These are phyloP conservation scores for Aureobasidium sp. DNA, from an alignment of 2,329 filamentous ascomycete genomes.

Conservation along the genomic window DNA sequence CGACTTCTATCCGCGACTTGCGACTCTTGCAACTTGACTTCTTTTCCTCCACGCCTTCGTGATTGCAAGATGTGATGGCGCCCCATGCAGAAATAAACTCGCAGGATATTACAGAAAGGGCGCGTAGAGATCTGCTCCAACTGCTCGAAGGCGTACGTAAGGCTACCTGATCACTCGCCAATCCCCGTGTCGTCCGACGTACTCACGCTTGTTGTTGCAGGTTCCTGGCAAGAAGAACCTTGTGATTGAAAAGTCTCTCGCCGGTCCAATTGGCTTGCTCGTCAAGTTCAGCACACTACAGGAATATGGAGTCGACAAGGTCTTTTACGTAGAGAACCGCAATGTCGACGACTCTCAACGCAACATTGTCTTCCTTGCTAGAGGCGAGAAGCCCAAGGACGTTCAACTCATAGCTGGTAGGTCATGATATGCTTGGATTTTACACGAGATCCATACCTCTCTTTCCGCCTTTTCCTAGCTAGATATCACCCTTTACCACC, in stretches of 20 bases:
- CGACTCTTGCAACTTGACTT: not conserved
- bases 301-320: constrained; percentile 96
- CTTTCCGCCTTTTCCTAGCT: constrained; percentile 10
- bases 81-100: constrained; percentile 54
- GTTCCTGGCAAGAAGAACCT: constrained; percentile 98
- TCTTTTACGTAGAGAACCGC: constrained; percentile 92
- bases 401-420: constrained; percentile 82
- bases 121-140: constrained; percentile 80
- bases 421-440: constrained; percentile 21
- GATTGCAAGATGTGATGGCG: constrained; percentile 29
- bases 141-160: constrained; percentile 90
- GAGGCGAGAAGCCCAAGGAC: constrained; percentile 80
- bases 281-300: constrained; percentile 93
- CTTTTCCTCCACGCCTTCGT: constrained; percentile 1
- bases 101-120: constrained; percentile 70
- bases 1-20: not conserved
- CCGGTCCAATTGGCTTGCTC: constrained; percentile 81
- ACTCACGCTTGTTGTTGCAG: constrained; percentile 42
- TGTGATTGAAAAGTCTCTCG: constrained; percentile 83
- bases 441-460: constrained; percentile 12
- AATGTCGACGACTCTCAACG: constrained; percentile 92
- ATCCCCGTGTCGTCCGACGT: not conserved
- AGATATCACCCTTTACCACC: constrained; percentile 5
- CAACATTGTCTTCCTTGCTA: constrained; percentile 88
- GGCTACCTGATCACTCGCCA: constrained; percentile 23